Percentiles rank a stretch among this genome's conserved stretches.
Conservation (phyloP, 2,329 filamentous ascomycete genomes). For the Biscogniauxia mediterranea region DNA sequence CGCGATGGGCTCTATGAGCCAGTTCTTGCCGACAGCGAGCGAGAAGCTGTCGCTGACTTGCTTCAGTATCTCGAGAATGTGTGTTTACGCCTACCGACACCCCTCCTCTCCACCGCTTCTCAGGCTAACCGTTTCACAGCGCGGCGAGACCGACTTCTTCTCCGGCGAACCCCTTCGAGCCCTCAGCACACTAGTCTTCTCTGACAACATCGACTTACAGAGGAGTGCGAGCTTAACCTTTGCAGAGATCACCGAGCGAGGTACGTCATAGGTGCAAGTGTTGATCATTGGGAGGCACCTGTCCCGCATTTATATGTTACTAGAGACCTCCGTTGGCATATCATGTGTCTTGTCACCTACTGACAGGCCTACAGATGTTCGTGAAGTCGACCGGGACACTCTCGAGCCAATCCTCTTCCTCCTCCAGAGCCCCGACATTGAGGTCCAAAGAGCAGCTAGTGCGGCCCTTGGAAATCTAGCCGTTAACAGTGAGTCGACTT, state of each 20-base stretch:
- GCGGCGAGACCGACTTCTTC: conserved; percentile 97
- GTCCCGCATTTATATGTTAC: neutral
- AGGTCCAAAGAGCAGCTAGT: conserved; percentile 94
- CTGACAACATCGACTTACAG: conserved; percentile 97
- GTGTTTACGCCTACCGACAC: conserved; percentile 34
- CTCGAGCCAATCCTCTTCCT: conserved; percentile 95
- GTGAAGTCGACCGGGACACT: conserved; percentile 91
- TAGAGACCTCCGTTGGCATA: conserved; percentile 1
- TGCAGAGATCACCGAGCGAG: conserved; percentile 97
- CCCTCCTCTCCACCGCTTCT: neutral
- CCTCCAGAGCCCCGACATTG: conserved; percentile 91
- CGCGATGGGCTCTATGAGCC: conserved; percentile 82
- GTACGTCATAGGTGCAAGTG: conserved; percentile 47
- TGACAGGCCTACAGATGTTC: conserved; percentile 67
- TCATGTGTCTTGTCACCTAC: neutral
- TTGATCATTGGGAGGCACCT: neutral
- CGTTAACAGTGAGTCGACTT: conserved; percentile 77
- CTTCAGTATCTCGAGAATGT: conserved; percentile 97
- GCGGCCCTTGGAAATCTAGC: conserved; percentile 94
- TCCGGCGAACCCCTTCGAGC: conserved; percentile 91
- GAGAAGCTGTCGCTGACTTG: conserved; percentile 93
- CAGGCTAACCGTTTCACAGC: conserved; percentile 52
- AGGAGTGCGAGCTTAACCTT: conserved; percentile 97
- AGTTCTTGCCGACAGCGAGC: conserved; percentile 90
- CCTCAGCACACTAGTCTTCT: conserved; percentile 93